Evolutionary conservation across 1,139 yeast species (phyloP).

Genomic region (Debaryomyces coudertii): DNA sequence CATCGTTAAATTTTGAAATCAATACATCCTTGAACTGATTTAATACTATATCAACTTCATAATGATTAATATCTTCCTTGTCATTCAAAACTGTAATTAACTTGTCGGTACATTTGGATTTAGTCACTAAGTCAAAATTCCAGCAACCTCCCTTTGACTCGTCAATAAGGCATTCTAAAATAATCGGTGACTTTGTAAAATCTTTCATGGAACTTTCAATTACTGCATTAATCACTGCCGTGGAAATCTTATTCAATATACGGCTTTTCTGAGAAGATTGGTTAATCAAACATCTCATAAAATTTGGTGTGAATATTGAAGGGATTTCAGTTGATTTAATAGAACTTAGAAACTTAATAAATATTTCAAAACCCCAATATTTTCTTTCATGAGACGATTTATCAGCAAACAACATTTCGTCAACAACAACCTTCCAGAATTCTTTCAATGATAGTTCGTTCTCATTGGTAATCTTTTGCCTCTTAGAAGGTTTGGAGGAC

Average conservation of each 20-base stretch:
- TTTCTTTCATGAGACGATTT: slow-evolving; percentile 86
- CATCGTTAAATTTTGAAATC: slow-evolving; percentile 24
- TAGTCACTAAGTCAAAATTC: slow-evolving; percentile 80
- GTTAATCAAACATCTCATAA: slow-evolving; percentile 74
- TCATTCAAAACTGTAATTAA: slow-evolving; percentile 42
- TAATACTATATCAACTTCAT: slow-evolving; percentile 19
- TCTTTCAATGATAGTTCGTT: slow-evolving; percentile 54
- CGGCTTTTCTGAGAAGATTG: slow-evolving; percentile 73
- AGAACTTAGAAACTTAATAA: slow-evolving; percentile 49
- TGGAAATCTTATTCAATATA: slow-evolving; percentile 67
- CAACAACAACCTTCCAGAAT: slow-evolving; percentile 81
- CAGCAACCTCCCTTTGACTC: slow-evolving; percentile 59
- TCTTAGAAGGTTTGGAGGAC: slow-evolving; percentile 36
- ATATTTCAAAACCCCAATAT: slow-evolving; percentile 81
- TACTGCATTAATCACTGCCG: slow-evolving; percentile 49
- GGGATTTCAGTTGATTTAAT: slow-evolving; percentile 36
- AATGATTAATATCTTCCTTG: slow-evolving; percentile 18
- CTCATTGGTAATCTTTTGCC: slow-evolving; percentile 25
- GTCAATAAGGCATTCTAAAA: slow-evolving; percentile 52
- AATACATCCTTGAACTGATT: slow-evolving; percentile 28
- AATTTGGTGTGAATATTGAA: slow-evolving; percentile 64
- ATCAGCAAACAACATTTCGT: slow-evolving; percentile 75
- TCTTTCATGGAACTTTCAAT: slow-evolving; percentile 38
- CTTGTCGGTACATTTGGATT: slow-evolving; percentile 66
- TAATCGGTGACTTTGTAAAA: slow-evolving; percentile 49